These are phyloP conservation scores for Kalaharituber pfeilii DNA, from an alignment of 2,329 filamentous ascomycete genomes.

Conservation along the genomic window DNA sequence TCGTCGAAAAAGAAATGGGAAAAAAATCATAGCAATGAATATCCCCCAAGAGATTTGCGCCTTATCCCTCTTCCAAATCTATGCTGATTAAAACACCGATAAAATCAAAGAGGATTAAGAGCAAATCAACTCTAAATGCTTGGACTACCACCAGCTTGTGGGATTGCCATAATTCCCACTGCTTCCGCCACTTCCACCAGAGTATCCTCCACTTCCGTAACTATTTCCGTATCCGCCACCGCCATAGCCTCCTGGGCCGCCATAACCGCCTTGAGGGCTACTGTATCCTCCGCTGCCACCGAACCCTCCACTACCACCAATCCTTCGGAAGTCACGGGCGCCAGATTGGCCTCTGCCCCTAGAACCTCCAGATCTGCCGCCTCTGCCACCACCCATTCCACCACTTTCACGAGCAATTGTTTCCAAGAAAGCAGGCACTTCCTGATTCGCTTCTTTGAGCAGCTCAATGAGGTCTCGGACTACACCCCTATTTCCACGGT, in stretches of 20 bases:
- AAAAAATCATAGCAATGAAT: slow-evolving; percentile 17
- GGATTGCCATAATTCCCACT: slow-evolving; percentile 52
- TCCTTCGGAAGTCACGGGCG: slow-evolving; percentile 83
- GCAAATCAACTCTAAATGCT: slow-evolving; percentile 1
- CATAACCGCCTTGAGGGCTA: slow-evolving; percentile 21
- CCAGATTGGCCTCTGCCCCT: slow-evolving; percentile 59
- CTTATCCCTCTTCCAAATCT: not conserved
- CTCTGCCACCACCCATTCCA: slow-evolving; percentile 46
- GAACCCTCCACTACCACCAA: slow-evolving; percentile 36
- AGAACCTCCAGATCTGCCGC: slow-evolving; percentile 33
- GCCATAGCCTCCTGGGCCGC: slow-evolving; percentile 30
- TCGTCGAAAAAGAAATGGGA: slow-evolving; percentile 17
- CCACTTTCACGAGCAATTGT: slow-evolving; percentile 86
- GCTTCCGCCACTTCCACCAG: slow-evolving; percentile 29
- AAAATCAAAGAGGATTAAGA: slow-evolving; percentile 2
- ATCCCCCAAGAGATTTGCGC: not conserved
- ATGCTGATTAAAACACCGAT: slow-evolving; percentile 2
- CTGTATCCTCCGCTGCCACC: slow-evolving; percentile 28
- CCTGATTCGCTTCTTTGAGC: slow-evolving; percentile 96
- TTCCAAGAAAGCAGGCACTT: slow-evolving; percentile 85
- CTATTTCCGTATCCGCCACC: slow-evolving; percentile 28
- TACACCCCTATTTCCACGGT: slow-evolving; percentile 95
- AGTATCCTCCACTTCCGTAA: slow-evolving; percentile 31
- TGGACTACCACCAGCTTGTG: slow-evolving; percentile 48
- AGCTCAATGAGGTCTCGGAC: slow-evolving; percentile 94